Evolutionary conservation across 2,329 filamentous ascomycete species (phyloP), one percentile per base, ranked within the genome.

Genomic region (Pestalotiopsis sp.): DNA sequence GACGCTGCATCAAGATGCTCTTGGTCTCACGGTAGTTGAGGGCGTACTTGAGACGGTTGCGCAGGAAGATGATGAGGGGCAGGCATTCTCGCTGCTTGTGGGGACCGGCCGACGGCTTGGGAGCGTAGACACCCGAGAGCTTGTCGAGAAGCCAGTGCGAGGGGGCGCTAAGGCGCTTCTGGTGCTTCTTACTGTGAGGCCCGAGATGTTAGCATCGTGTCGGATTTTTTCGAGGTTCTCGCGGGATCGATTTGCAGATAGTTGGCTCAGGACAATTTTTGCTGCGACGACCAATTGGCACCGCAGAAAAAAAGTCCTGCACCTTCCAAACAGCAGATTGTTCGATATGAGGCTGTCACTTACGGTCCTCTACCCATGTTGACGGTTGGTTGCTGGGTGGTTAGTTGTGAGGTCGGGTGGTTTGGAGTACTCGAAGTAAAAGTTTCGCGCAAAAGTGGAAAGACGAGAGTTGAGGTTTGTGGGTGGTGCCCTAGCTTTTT

Each of bases 81-180:
- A 99, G 92, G 89, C 95, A 98, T 88, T 99, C 96, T 84, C 96
- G 93, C 84, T 96, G 90, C 93, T 99, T 99, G 93, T 98, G 95
- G 86, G 96, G 96, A 94, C 96, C 96, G 79, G 90, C 82, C 74
- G 90, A 91, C 75, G 91, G 88, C 80, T 87, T 86, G 79, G 91
- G 91, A 78, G 90, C 91, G 82, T 93, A 95, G 86, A 90, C 88
- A 84, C 96, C 96, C 85, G 94, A 97, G 84, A 99, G 91, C 88
- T 99, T 99, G 94, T 99, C 96, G 85, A 99, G 90, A 84, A 99
- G 94, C 96, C 96, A 99, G 92, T 98, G 96, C 85, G 93, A 97
- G 83, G 96, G 96, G 84, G 96, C 96, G 87, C 93, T 96, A 84
- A 98, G 91, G 90, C 96, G 95, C 95, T 99, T 98, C 88, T 98